Percentiles rank a stretch among this genome's conserved stretches.
Conservation (phyloP, 371 early-diverging fungal genomes). For the Haplosporangium sp. region DNA sequence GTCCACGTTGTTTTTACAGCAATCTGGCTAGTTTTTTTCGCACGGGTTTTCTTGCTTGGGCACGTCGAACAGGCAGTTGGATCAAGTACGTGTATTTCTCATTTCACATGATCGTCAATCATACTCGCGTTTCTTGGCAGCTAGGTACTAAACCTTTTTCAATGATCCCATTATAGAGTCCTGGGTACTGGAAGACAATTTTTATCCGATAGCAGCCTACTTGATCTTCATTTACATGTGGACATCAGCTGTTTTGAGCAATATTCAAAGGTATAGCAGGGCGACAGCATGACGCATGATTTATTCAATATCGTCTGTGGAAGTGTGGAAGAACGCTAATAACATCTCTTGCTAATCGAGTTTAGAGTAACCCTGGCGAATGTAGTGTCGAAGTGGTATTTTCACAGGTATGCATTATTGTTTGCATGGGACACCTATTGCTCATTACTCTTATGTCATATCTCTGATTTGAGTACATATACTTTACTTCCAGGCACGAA, state of each 20-base stretch:
- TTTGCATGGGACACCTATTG: background rate
- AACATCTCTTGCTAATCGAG: no score
- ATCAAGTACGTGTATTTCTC: constrained; percentile 8
- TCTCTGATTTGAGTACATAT: background rate
- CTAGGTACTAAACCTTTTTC: background rate
- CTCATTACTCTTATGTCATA: background rate
- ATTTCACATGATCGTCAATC: background rate
- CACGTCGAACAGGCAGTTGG: constrained; percentile 41
- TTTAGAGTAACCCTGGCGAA: constrained; percentile 71
- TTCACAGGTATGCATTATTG: constrained; percentile 59
- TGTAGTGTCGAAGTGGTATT: constrained; percentile 85
- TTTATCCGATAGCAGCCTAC: constrained; percentile 62
- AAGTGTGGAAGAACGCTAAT: no score
- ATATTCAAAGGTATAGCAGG: constrained; percentile 69
- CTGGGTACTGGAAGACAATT: constrained; percentile 68
- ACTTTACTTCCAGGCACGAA: constrained; percentile 52
- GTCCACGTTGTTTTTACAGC: constrained; percentile 69
- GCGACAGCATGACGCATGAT: no score
- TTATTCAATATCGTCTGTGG: no score
- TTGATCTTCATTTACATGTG: constrained; percentile 80
- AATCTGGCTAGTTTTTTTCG: constrained; percentile 76
- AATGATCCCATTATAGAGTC: constrained; percentile 18
- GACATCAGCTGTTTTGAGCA: constrained; percentile 75
- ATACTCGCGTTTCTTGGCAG: background rate
- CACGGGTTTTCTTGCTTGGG: constrained; percentile 74